A percentile compares a stretch with the other conserved stretches of the same genome.
These are phyloP conservation scores for Polygonum aviculare DNA, from an alignment of 148 eudicot species.

Conservation along the genomic window DNA sequence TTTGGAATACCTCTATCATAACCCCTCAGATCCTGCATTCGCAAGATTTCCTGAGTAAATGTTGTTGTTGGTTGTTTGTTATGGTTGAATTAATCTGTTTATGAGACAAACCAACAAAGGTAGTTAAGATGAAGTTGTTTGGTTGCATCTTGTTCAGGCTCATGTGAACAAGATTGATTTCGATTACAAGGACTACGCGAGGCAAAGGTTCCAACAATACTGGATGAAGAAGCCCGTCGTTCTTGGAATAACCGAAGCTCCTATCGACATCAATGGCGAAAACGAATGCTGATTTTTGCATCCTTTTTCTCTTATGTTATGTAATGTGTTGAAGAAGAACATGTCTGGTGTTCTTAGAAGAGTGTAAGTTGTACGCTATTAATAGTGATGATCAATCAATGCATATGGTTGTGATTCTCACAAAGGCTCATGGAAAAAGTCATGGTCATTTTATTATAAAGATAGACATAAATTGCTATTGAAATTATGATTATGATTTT, in stretches of 20 bases:
- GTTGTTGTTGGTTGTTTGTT: no score
- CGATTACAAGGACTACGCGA: slow-evolving; percentile 82
- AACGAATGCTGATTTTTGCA: background rate
- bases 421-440: background rate
- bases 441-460: no score
- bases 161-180: slow-evolving; percentile 74
- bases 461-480: background rate
- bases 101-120: no score
- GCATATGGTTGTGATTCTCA: background rate
- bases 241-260: background rate
- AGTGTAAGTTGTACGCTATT: background rate
- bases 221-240: slow-evolving; percentile 51
- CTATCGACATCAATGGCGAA: background rate
- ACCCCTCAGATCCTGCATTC: no score
- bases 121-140: background rate
- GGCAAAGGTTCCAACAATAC: slow-evolving; percentile 82
- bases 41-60: no score
- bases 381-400: background rate
- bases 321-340: background rate
- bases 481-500: background rate
- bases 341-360: background rate
- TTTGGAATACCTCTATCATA: no score
- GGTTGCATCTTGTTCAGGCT: slow-evolving; percentile 29
- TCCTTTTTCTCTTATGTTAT: background rate
- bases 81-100: no score